These are phyloP conservation scores for Viridothelium virens DNA, from an alignment of 495 filamentous ascomycete genomes.

Conservation along the genomic window DNA sequence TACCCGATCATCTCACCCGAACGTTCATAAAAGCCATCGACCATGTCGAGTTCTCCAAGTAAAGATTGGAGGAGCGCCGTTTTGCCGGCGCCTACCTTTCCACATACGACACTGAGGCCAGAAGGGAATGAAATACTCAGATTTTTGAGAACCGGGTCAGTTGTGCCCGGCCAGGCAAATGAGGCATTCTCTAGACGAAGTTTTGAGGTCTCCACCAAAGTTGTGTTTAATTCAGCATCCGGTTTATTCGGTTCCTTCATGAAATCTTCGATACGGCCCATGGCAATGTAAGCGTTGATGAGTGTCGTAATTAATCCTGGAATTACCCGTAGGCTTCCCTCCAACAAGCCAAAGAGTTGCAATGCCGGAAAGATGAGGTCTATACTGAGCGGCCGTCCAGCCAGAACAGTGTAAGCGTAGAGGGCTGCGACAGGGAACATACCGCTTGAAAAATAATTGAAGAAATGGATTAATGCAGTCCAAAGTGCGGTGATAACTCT, in stretches of 20 bases:
- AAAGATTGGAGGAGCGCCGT: conserved; percentile 70
- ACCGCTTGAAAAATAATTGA: conserved; percentile 57
- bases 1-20: conserved; percentile 69
- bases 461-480: conserved; percentile 48
- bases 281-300: conserved; percentile 65
- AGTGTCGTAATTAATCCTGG: conserved; percentile 62
- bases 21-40: conserved; percentile 48
- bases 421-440: conserved; percentile 72
- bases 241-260: conserved; percentile 77
- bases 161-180: conserved; percentile 68
- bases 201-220: conserved; percentile 29
- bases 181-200: conserved; percentile 55
- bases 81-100: conserved; percentile 74
- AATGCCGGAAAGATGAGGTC: conserved; percentile 77
- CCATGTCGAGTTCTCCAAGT: conserved; percentile 67
- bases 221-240: conserved; percentile 32
- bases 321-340: conserved; percentile 59
- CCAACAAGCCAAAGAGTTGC: conserved; percentile 67
- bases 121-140: conserved; percentile 52
- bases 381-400: conserved; percentile 55
- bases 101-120: conserved; percentile 61
- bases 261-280: conserved; percentile 72
- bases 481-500: conserved; percentile 58
- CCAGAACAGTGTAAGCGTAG: conserved; percentile 64
- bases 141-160: conserved; percentile 52